Evolutionary conservation across 495 filamentous ascomycete genomes (phyloP).

Genomic region (Annulohypoxylon maeteangense): DNA sequence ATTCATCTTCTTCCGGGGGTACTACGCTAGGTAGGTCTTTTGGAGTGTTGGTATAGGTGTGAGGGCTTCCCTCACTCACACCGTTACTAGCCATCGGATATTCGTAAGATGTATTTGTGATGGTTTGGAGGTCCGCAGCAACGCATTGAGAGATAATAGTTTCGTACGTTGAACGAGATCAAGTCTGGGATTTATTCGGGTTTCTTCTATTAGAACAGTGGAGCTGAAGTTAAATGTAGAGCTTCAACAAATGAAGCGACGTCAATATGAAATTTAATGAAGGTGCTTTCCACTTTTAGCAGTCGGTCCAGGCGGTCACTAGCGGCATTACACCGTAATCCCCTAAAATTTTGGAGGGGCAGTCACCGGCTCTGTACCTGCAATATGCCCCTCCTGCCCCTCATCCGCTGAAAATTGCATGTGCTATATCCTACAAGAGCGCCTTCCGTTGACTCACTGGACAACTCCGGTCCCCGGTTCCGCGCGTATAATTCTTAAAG

Average conservation of each 20-base stretch:
- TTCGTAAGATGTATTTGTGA: constrained; percentile 15
- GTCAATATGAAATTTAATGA: constrained; percentile 13
- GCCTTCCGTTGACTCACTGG: constrained; percentile 24
- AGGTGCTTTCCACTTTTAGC: constrained; percentile 30
- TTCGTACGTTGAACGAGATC: background rate
- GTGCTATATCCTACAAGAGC: background rate
- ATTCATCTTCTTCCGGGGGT: constrained; percentile 50
- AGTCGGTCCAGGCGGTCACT: constrained; percentile 31
- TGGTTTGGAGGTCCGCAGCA: background rate
- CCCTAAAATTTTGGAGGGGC: constrained; percentile 37
- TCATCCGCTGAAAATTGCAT: constrained; percentile 36
- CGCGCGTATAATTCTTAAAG: background rate
- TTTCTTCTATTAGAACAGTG: background rate
- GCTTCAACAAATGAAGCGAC: background rate
- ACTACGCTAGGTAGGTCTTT: background rate
- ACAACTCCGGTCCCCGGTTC: constrained; percentile 8
- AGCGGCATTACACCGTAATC: constrained; percentile 28
- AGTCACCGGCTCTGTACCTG: constrained; percentile 5
- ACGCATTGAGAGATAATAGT: constrained; percentile 27
- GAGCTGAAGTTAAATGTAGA: background rate
- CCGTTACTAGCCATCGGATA: constrained; percentile 44
- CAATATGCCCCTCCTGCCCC: constrained; percentile 32
- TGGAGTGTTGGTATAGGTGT: background rate
- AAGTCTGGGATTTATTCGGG: background rate
- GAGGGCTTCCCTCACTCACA: constrained; percentile 30